A percentile compares a stretch with the other conserved stretches of the same genome.
These are phyloP conservation scores for Jimgerdemannia lactiflua DNA, from an alignment of 192 early-diverging fungal species.

Conservation along the genomic window DNA sequence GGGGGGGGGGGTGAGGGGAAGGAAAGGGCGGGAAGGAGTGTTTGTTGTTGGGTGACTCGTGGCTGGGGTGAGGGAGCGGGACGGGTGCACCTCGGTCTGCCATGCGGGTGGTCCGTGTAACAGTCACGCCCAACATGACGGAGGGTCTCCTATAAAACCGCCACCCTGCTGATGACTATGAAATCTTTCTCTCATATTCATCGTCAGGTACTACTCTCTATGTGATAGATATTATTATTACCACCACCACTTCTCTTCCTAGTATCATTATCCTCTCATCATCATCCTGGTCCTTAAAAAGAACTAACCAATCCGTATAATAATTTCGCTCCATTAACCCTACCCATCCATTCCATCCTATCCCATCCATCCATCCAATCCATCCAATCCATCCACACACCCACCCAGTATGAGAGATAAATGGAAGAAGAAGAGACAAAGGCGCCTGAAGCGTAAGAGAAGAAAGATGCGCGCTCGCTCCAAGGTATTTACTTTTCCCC, in stretches of 20 bases:
- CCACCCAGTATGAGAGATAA: slow-evolving; percentile 58
- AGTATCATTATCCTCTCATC: background rate
- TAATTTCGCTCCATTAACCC: background rate
- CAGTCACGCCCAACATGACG: background rate
- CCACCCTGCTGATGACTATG: background rate
- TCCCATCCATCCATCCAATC: slow-evolving; percentile 1
- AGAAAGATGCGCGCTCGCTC: slow-evolving; percentile 73
- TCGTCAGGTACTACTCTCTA: background rate
- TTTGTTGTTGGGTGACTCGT: background rate
- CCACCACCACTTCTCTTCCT: background rate
- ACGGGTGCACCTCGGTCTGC: background rate
- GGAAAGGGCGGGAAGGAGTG: background rate
- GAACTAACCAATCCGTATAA: background rate
- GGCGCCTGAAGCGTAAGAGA: slow-evolving; percentile 71
- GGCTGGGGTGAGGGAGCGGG: too few relatives aligned
- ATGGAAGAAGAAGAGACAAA: slow-evolving; percentile 73
- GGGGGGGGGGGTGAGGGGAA: background rate
- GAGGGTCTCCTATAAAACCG: background rate
- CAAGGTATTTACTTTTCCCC: slow-evolving; percentile 19
- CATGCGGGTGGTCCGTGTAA: background rate
- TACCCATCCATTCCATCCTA: background rate
- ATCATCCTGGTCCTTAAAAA: background rate
- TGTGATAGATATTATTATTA: too few relatives aligned
- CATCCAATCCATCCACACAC: background rate
- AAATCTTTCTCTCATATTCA: background rate